Base-by-base conservation (phyloP, 2,329 filamentous ascomycete genomes). In the Helotiales sp. region DNA sequence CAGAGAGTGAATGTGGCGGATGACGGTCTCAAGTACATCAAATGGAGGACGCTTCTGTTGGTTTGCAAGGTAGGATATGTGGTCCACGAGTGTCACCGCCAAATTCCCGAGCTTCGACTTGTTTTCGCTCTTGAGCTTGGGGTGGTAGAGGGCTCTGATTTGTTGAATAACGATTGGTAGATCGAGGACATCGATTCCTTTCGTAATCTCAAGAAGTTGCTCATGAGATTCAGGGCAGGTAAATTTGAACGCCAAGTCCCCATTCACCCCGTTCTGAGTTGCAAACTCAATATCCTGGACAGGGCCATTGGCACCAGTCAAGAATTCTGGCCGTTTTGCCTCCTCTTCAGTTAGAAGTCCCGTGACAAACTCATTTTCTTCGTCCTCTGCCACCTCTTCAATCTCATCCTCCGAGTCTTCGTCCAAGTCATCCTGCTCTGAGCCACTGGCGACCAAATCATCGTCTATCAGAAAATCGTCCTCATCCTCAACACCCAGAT, bases 391-490 rank as follows among this genome's bases (percentile, higher is more conserved):
- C 20, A 82, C 79, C 13, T 81, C 81, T 2, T 80, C 80, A 28
- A 76, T 78, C 3, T 81, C 81, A 24, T 83, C 82, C 22, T 82
- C 82, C 22, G 76, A 77, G 4, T 85, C 83, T 47, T 86, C 85
- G 7, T 83, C 83, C 20, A 85, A 80, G 4, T 83, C 81, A 30
- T 90, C 87, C n/a, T 89, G 75, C 45, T 90, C 89, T 6, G 92
- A 95, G 43, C 89, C 92, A 72, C 90, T 94, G 13, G 93, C 93
- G 37, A 97, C 86, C 17, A 98, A 84, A 75, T 97, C 91, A 69
- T 96, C 92, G 67, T 98, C 95, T 69, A 97, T 89, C 28, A 95
- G 78, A 74, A 98, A 98, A 73, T 97, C 93, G 74, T 98, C 95
- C 77, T 98, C 95, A 73, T 97, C 95, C 71, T 97, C 93, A 37